Base-by-base conservation (phyloP, 2,329 filamentous ascomycete genomes). In the Eutypella sp. region DNA sequence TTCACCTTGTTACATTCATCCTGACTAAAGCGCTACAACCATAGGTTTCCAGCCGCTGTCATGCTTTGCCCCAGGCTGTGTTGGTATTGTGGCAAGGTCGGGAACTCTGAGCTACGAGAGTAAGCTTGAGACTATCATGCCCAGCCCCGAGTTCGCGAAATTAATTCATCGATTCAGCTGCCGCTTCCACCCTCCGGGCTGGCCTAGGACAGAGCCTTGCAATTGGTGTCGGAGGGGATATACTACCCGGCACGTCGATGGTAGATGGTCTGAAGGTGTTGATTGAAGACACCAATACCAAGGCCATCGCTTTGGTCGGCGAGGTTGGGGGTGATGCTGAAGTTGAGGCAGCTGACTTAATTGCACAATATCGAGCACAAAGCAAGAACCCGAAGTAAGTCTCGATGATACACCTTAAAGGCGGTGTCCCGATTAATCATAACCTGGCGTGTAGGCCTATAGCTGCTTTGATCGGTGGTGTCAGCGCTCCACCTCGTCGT, bases 1-100 rank as follows among this genome's bases (percentile, higher is more conserved):
- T n/a, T 6, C 23, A 19, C 9, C 18, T 24, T 22, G 15, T 18
- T 16, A 25, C 22, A 22, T 10, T 7, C 9, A 33, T 15, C 5
- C 29, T 45, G 2, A 45, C 40, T 7, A 15, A 23, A 11, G 24
- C 55, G n/a, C n/a, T n/a, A n/a, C 74, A 82, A 38, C 82, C 38
- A 25, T 86, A 59, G 87, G 87, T 0, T 90, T 91, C 60, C 86
- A 90, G 62, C 87, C 87, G 5, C 69, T 91, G 11, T 78, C 84
- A 0, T 88, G 82, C 47, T 91, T 89, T 58, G 70, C 74, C 5
- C 78, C 84, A 1, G 85, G 85, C 1, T 75, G 78, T 48, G 71
- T 89, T 45, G 85, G 84, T 1, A 85, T 89, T 43, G 76, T 87
- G 25, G 84, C 84, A 4, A 87, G 87, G 57, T 89, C 85, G 2